These are phyloP conservation scores for Ganoderma multipileum DNA, from an alignment of 1,284 basidiomycete genomes.

Conservation along the genomic window DNA sequence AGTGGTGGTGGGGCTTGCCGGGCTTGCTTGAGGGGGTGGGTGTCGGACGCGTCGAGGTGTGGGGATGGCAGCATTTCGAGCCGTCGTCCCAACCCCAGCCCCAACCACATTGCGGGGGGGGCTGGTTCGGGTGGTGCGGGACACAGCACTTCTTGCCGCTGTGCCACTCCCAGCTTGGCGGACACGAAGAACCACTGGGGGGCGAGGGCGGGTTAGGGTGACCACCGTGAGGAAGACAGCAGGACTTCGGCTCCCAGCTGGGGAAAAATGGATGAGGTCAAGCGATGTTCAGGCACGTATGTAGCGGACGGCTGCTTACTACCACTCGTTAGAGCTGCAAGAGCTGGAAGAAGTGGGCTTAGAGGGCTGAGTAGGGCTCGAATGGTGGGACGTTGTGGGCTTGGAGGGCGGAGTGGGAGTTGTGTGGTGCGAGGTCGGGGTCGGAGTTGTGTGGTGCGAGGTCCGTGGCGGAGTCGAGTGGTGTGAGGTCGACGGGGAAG, in stretches of 20 bases:
- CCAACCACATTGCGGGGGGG: constrained; percentile 57
- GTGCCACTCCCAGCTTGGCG: constrained; percentile 46
- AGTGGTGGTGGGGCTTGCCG: constrained; percentile 3
- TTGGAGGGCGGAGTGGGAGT: background rate
- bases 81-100: constrained; percentile 53
- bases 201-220: constrained; percentile 49
- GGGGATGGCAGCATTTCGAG: constrained; percentile 52
- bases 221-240: constrained; percentile 60
- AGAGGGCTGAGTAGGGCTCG: constrained; percentile 6
- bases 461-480: background rate
- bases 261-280: background rate
- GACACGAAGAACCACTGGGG: constrained; percentile 55
- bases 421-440: background rate
- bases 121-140: constrained; percentile 46
- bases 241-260: constrained; percentile 41
- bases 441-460: background rate
- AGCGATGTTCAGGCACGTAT: background rate
- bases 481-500: background rate
- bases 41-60: constrained; percentile 44
- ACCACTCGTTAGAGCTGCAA: constrained; percentile 23
- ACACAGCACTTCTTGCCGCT: constrained; percentile 53
- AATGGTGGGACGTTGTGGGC: background rate
- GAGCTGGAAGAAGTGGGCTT: constrained; percentile 14
- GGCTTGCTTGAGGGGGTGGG: constrained; percentile 44
- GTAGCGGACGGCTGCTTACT: constrained; percentile 8